Conservation (phyloP, 2,329 filamentous ascomycete genomes). For the Madurella fahalii region DNA sequence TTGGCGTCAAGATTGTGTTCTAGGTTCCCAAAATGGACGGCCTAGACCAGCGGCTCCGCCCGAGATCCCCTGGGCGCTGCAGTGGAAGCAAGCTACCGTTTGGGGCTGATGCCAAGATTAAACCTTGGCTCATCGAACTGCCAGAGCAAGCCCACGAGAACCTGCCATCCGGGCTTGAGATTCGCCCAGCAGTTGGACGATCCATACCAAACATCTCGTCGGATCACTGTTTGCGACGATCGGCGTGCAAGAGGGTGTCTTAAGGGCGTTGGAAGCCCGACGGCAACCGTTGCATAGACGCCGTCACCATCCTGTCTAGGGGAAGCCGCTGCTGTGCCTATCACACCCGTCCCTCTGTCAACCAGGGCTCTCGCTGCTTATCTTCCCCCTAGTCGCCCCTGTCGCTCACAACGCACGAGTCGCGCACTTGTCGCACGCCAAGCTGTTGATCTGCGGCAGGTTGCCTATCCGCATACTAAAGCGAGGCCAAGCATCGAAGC, state of each 20-base stretch:
- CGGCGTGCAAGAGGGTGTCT: no score
- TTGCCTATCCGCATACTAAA: constrained; percentile 31
- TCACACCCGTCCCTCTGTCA: background rate
- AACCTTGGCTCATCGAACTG: background rate
- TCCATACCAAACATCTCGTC: background rate
- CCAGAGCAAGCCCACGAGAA: background rate
- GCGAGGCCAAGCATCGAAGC: constrained; percentile 17
- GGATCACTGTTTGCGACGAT: background rate
- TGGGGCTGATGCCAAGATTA: background rate
- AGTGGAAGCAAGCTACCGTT: no score
- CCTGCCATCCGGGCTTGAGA: background rate
- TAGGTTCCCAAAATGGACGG: background rate
- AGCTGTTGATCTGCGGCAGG: constrained; percentile 14
- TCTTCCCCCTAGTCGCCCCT: background rate
- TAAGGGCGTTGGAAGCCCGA: background rate
- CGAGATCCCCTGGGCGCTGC: no score
- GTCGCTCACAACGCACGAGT: constrained; percentile 18
- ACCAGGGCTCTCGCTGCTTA: background rate
- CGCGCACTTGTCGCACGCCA: constrained; percentile 15
- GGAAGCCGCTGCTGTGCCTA: background rate
- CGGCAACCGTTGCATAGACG: background rate
- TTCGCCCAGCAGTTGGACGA: background rate
- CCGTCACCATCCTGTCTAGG: background rate
- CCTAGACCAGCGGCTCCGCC: background rate
- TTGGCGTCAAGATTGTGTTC: background rate